phyloP scores from a whole-genome alignment of 345 rosid species.

The Eucalyptus polybractea region DNA sequence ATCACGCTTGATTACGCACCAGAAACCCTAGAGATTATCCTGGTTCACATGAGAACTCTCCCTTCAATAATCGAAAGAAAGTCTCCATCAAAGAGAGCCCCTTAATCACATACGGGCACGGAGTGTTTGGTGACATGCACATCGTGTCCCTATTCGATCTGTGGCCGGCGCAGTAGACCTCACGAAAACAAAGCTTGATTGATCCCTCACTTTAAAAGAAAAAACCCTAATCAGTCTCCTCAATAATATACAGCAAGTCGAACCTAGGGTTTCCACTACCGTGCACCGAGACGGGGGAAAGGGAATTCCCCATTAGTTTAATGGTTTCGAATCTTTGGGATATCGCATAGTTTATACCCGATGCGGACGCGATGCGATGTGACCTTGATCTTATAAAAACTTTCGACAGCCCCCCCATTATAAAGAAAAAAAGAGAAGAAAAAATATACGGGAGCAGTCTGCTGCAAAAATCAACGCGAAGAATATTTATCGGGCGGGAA shows the following conservation, averaged over 20 bases:
- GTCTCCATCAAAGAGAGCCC: neutral
- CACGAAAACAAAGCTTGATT: neutral
- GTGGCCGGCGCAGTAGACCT: neutral
- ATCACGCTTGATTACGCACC: neutral
- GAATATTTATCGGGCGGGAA: neutral
- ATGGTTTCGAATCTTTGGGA: neutral
- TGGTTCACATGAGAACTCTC: neutral
- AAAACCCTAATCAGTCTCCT: neutral
- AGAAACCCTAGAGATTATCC: neutral
- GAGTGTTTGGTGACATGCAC: neutral
- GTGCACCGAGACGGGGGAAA: neutral
- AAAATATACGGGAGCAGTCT: neutral
- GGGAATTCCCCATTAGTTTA: neutral
- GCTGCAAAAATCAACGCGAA: neutral
- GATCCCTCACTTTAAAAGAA: neutral
- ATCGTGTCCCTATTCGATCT: neutral
- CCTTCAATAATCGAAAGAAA: neutral
- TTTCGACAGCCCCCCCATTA: neutral
- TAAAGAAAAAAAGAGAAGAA: neutral
- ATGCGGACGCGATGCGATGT: neutral
- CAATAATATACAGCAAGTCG: neutral
- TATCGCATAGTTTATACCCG: neutral
- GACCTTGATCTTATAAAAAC: neutral
- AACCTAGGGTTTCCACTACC: neutral
- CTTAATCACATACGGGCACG: neutral